Conservation (phyloP, 2,329 filamentous ascomycete genomes). For the Aspergillus terreus region DNA sequence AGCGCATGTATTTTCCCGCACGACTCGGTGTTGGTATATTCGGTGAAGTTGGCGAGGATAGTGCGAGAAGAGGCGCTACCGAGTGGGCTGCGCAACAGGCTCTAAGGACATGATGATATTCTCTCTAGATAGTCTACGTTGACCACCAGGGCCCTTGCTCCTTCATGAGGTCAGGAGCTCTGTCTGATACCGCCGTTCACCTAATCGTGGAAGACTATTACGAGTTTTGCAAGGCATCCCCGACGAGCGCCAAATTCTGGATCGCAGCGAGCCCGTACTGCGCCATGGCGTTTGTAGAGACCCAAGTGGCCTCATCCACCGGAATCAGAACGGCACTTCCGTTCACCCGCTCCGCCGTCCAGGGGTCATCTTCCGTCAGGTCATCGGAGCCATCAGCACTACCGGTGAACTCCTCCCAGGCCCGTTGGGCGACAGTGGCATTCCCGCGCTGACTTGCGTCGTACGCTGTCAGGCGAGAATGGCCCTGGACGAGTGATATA, state of each 20-base stretch:
- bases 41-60: neutral
- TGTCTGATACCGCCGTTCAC: too few relatives aligned
- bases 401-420: conserved; percentile 52
- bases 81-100: too few relatives aligned
- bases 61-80: neutral
- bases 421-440: conserved; percentile 46
- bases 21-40: neutral
- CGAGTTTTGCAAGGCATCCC: neutral
- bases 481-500: conserved; percentile 51
- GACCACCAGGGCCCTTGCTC: too few relatives aligned
- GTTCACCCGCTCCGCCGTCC: conserved; percentile 28
- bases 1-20: neutral
- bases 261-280: conserved; percentile 58
- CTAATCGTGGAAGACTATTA: neutral
- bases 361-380: conserved; percentile 18
- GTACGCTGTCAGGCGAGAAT: conserved; percentile 58
- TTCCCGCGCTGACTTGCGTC: conserved; percentile 46
- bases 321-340: conserved; percentile 45
- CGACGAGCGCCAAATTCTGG: conserved; percentile 42
- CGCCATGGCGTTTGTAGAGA: conserved; percentile 55
- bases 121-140: too few relatives aligned
- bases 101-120: too few relatives aligned
- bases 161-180: too few relatives aligned
- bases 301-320: conserved; percentile 55
- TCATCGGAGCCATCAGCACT: conserved; percentile 14